Percentiles rank a stretch among this genome's conserved stretches.
phyloP scores from a whole-genome alignment of 768 basidiomycete species.

The Suillus subalutaceus region DNA sequence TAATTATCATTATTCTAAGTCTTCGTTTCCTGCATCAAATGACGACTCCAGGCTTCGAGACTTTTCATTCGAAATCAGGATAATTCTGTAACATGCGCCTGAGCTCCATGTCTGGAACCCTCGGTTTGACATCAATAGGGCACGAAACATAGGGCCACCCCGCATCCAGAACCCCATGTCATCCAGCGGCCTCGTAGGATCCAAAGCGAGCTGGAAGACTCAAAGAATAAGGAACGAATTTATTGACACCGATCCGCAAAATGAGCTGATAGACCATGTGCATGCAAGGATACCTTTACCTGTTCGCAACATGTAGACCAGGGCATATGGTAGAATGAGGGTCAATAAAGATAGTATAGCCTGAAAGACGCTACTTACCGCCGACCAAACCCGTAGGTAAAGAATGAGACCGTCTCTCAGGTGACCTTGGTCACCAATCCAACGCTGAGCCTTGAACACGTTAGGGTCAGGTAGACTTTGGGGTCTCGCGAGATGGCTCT shows the following conservation, averaged over 20 bases:
- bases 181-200: neutral
- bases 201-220: neutral
- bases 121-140: neutral
- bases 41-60: no score
- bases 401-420: no score
- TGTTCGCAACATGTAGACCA: neutral
- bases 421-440: no score
- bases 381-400: conserved; percentile 49
- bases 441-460: no score
- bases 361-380: neutral
- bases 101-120: neutral
- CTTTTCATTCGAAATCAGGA: neutral
- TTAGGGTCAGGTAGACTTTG: no score
- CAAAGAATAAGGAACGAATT: no score
- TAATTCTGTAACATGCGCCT: neutral
- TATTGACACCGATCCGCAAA: conserved; percentile 33
- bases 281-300: neutral
- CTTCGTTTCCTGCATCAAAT: no score
- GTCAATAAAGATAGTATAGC: neutral
- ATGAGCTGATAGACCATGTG: neutral
- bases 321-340: conserved; percentile 28
- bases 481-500: no score
- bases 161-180: neutral
- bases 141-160: neutral
- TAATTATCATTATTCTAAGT: no score